phyloP scores from a whole-genome alignment of 768 basidiomycete species.

The Boletus reticulatus region DNA sequence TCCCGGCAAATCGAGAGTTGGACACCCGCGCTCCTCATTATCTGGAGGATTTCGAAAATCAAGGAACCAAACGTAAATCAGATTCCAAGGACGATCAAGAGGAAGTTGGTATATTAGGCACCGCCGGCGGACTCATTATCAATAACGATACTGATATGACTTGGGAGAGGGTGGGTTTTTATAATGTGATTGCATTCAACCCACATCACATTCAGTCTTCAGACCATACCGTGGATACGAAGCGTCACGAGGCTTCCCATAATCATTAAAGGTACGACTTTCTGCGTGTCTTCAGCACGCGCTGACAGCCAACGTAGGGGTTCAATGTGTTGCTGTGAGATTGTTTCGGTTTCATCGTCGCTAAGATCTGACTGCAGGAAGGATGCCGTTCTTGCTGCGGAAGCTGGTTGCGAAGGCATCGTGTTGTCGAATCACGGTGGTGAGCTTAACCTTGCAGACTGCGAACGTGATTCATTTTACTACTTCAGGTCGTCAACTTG shows the following conservation, averaged over 20 bases:
- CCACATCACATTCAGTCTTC: not conserved
- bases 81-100: conserved; percentile 31
- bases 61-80: conserved; percentile 25
- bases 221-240: conserved; percentile 79
- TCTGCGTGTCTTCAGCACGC: not conserved
- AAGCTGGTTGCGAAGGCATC: conserved; percentile 85
- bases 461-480: not conserved
- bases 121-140: conserved; percentile 62
- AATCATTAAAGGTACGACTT: conserved; percentile 61
- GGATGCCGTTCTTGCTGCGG: conserved; percentile 84
- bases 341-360: not conserved
- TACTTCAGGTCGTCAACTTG: conserved; percentile 64
- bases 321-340: conserved; percentile 67
- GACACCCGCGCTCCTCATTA: conserved; percentile 64
- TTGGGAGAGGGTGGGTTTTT: conserved; percentile 56
- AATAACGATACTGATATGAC: conserved; percentile 76
- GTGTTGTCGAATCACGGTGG: conserved; percentile 92
- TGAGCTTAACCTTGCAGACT: conserved; percentile 19
- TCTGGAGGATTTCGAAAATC: conserved; percentile 52
- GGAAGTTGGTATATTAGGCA: conserved; percentile 49
- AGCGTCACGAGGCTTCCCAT: conserved; percentile 68
- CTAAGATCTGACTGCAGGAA: conserved; percentile 31
- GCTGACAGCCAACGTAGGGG: conserved; percentile 40
- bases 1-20: conserved; percentile 75
- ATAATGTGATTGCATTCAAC: not conserved